phyloP scores from a whole-genome alignment of 2,329 filamentous ascomycete genomes.

The Monosporascus sp. region DNA sequence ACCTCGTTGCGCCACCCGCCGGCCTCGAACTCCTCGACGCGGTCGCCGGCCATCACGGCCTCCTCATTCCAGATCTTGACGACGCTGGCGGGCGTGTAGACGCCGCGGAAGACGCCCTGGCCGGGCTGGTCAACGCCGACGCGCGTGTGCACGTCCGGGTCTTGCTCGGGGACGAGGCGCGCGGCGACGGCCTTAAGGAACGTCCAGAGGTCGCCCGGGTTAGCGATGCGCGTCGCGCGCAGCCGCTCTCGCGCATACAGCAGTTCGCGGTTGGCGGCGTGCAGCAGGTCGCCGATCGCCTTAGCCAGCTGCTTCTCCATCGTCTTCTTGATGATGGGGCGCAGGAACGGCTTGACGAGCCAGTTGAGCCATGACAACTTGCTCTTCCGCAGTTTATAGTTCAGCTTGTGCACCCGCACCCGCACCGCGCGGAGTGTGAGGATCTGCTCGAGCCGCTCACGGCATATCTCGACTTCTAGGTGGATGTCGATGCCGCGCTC shows the following conservation, averaged over 20 bases:
- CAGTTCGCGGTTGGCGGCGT: slow-evolving; percentile 75
- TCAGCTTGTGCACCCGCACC: slow-evolving; percentile 80
- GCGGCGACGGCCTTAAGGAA: slow-evolving; percentile 81
- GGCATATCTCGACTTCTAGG: slow-evolving; percentile 76
- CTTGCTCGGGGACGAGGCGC: slow-evolving; percentile 62
- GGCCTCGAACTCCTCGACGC: slow-evolving; percentile 65
- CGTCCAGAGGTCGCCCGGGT: slow-evolving; percentile 72
- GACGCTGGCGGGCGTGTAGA: slow-evolving; percentile 84
- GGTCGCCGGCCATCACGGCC: slow-evolving; percentile 62
- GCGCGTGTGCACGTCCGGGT: slow-evolving; percentile 70
- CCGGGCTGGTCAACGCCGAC: slow-evolving; percentile 59
- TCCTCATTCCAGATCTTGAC: slow-evolving; percentile 88
- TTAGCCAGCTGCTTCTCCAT: slow-evolving; percentile 72
- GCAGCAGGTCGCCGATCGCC: slow-evolving; percentile 64
- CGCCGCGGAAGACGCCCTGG: slow-evolving; percentile 65
- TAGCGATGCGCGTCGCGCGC: slow-evolving; percentile 75
- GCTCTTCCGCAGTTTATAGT: slow-evolving; percentile 69
- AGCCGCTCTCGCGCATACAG: slow-evolving; percentile 82
- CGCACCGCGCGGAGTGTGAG: slow-evolving; percentile 69
- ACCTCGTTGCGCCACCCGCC: slow-evolving; percentile 80
- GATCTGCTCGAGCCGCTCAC: slow-evolving; percentile 73
- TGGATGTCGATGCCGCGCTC: slow-evolving; percentile 82
- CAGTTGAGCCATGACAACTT: slow-evolving; percentile 74
- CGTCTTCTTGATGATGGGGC: slow-evolving; percentile 68
- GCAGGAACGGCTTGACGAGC: slow-evolving; percentile 77